These are phyloP conservation scores for Phaeosphaeria sp. DNA, from an alignment of 2,329 filamentous ascomycete genomes.

Conservation along the genomic window DNA sequence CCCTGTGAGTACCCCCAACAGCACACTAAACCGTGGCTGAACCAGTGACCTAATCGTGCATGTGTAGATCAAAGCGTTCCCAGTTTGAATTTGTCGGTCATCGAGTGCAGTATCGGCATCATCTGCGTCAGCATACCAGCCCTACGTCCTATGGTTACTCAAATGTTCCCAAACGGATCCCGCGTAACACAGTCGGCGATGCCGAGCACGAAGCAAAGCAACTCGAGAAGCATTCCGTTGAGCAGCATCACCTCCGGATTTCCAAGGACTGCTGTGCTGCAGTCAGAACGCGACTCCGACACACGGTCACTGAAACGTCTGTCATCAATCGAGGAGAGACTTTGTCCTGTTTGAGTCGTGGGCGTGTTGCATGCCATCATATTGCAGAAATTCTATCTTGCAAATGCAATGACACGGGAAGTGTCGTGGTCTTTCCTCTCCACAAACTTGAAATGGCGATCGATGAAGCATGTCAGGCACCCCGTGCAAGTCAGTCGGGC, in stretches of 20 bases:
- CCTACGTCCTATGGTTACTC: slow-evolving; percentile 29
- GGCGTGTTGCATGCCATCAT: not conserved
- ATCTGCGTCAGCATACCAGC: slow-evolving; percentile 37
- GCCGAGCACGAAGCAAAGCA: not conserved
- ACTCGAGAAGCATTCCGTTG: slow-evolving; percentile 2
- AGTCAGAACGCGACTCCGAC: not conserved
- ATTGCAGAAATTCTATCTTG: not conserved
- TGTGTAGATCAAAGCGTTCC: slow-evolving; percentile 25
- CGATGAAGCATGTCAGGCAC: not conserved
- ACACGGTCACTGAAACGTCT: not conserved
- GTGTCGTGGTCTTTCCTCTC: not conserved
- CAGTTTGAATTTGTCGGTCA: slow-evolving; percentile 30
- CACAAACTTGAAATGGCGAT: not conserved
- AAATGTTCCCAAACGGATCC: slow-evolving; percentile 24
- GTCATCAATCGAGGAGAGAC: not conserved
- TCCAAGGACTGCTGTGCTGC: not conserved
- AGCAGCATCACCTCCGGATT: not conserved
- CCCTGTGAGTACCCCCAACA: slow-evolving; percentile 30
- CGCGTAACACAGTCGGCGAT: slow-evolving; percentile 7
- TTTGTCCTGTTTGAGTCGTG: not conserved
- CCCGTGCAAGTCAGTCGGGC: no score
- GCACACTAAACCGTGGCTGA: not conserved
- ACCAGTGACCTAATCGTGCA: not conserved
- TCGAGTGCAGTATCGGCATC: slow-evolving; percentile 40
- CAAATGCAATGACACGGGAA: not conserved